Evolutionary conservation across 208 protist genomes (phyloP), one percentile per base, ranked within the genome.

Genomic region (Acanthamoeba sp.): DNA sequence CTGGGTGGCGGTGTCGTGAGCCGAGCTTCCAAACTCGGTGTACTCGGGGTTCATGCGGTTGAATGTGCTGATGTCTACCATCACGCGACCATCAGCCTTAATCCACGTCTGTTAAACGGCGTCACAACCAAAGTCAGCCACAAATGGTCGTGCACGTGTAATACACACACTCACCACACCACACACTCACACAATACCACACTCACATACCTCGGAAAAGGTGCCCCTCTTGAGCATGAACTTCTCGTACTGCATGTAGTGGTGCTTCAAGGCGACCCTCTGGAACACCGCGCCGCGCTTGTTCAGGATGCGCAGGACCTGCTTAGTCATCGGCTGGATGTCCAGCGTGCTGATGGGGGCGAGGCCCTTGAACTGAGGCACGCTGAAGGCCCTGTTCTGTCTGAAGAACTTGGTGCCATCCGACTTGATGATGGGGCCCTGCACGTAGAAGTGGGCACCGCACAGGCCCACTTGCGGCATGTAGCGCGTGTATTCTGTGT

Each of bases 31-130:
- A 57, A 93, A 93, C 89, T 93, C 89, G 7, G 42, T 84, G 42
- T 82, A 93, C 32, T 93, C 89, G 34, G 89, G 89, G 40, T 93
- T 93, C 89, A 93, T 93, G 22, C 89, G 59, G 48, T 93, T 93
- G 66, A 93, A 93, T 32, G 89, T 93, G 42, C 24, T 29, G 52
- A 93, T 93, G 50, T 93, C 89, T 20, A 93, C 89, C 89, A 93
- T 93, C 62, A 93, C 89, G 9, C 89, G 24, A 18, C 89, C 89
- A 16, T 93, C 89, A 22, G 89, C 89, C 34, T 93, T 84, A 10
- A 93, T 82, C 36, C 29, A 93, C 12, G 64, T 52, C 66, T 76
- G 32, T 12, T 2, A 22, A 20, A 27, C 50, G 50, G 7, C 14
- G 3, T 57, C 22, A 22, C 14, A 22, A 14, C 10, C 45, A 16